Conservation (phyloP, 352 stramenopile genomes). For the Globisporangium nodosum region DNA sequence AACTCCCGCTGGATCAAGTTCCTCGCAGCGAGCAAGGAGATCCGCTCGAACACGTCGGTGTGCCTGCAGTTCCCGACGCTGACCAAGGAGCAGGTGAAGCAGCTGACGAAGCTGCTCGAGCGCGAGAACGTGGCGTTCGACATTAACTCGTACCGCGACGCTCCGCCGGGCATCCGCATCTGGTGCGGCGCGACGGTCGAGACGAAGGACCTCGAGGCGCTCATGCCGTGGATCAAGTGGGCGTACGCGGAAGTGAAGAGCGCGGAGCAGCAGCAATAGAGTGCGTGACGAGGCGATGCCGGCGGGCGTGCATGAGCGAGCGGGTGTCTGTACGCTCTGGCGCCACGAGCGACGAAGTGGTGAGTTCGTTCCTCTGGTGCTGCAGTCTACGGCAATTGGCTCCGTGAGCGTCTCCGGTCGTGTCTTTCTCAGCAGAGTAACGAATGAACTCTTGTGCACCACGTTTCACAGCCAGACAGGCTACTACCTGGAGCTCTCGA, state of each 20-base stretch:
- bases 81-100: slow-evolving; percentile 94
- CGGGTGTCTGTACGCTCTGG: neutral
- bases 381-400: neutral
- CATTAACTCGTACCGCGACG: slow-evolving; percentile 98
- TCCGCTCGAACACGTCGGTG: slow-evolving; percentile 96
- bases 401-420: neutral
- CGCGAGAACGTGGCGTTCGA: slow-evolving; percentile 95
- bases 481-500: too few species aligned
- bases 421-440: too few species aligned
- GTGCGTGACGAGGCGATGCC: neutral
- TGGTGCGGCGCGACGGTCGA: slow-evolving; percentile 99
- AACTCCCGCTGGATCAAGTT: slow-evolving; percentile 97
- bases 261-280: slow-evolving; percentile 26
- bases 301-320: neutral
- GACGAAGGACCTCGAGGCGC: slow-evolving; percentile 94
- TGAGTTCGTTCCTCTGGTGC: neutral
- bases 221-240: slow-evolving; percentile 99
- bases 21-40: slow-evolving; percentile 91
- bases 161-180: slow-evolving; percentile 96
- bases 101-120: slow-evolving; percentile 94
- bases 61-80: slow-evolving; percentile 94
- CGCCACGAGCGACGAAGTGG: neutral
- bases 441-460: too few species aligned
- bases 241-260: slow-evolving; percentile 92
- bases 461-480: too few species aligned